Conservation (phyloP, 257 asterid species). For the Solanum ossicruentum region DNA sequence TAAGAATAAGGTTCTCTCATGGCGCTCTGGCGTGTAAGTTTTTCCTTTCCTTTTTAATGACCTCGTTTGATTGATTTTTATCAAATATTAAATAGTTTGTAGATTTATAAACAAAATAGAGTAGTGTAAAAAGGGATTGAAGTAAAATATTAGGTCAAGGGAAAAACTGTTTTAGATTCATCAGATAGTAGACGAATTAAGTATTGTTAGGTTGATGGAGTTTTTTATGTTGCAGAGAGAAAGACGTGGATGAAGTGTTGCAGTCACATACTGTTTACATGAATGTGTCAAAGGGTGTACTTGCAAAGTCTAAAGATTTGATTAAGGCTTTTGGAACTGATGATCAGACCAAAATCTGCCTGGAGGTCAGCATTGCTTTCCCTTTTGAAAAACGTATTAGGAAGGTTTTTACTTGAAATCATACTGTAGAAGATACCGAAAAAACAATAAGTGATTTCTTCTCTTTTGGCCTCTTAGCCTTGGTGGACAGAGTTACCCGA, state of each 20-base stretch:
- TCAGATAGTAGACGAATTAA: background rate
- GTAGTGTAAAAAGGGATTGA: background rate
- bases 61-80: background rate
- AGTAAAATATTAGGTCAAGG: background rate
- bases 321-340: conserved; percentile 72
- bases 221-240: conserved; percentile 38
- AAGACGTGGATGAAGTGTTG: conserved; percentile 92
- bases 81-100: background rate
- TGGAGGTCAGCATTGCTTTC: conserved; percentile 40
- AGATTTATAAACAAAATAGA: background rate
- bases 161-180: background rate
- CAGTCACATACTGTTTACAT: conserved; percentile 83
- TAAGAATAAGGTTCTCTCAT: conserved; percentile 62
- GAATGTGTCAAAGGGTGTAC: conserved; percentile 87
- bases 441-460: too few relatives aligned
- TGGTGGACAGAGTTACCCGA: too few relatives aligned
- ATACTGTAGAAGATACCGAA: background rate
- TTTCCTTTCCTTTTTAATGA: background rate
- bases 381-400: background rate
- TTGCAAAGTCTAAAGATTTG: conserved; percentile 79
- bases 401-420: background rate
- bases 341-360: conserved; percentile 64
- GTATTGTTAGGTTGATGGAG: background rate
- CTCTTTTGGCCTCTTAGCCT: too few relatives aligned
- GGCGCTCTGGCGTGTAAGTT: background rate